Evolutionary conservation across 2,329 filamentous ascomycete species (phyloP), one percentile per base, ranked within the genome.

Genomic region (Sordariomycetes sp.): DNA sequence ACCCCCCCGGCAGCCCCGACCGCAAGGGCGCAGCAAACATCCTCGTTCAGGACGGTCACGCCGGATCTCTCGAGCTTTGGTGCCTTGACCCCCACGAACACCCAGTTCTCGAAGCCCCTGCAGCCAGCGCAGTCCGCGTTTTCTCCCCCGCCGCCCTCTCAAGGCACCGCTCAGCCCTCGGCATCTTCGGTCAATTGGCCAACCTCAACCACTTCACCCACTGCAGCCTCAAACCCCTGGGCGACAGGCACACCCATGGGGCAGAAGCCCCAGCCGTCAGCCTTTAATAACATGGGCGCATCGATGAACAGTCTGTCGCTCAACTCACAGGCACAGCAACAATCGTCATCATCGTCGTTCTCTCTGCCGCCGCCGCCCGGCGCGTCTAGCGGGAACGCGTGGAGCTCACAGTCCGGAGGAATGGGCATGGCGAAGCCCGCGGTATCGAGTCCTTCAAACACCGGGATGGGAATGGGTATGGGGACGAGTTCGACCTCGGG

Each of bases 41-140:
- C 67, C 12, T 63, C 73, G 20, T 84, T 79, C 68, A 72, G 82
- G 53, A 83, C 81, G 0, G 78, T 85, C 32, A 83, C 81, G 1
- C 82, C 82, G 0, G 82, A 86, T 60, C 72, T 86, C 0, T 73
- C 71, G 20, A 72, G 74, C 18, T 82, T 86, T 62, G 75, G 79
- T 54, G 66, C 79, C 20, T 73, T 87, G 61, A 76, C 78, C 1
- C 83, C 83, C 0, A 78, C 79, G 3, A 73, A 78, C 16, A 86
- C 83, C 1, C 83, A 87, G 67, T 86, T 78, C 66, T 85, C 83
- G 2, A 77, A 85, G 60, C 83, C 83, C 0, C 68, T 85, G 34
- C 80, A 80, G 58, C 79, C 80, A 8, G 61, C 63, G 20, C 65
- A 66, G 56, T 61, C 54, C 58, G 62, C 60, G 28, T 61, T 61